These are phyloP conservation scores for Blastocladiella emersonii DNA, from an alignment of 371 early-diverging fungal genomes.

Conservation along the genomic window DNA sequence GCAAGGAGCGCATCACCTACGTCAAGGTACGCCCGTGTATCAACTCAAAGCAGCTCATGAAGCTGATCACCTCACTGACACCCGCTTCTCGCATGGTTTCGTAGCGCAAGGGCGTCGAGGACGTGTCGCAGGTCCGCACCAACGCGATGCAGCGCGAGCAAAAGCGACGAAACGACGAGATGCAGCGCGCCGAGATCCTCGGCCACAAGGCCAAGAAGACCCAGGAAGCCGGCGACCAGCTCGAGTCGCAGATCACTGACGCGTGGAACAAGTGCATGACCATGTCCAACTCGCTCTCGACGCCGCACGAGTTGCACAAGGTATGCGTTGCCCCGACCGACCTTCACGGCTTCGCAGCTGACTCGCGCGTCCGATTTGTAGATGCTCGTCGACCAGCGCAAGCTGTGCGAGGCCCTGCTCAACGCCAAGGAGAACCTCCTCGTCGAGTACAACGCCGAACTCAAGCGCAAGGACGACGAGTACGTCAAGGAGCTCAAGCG, in stretches of 20 bases:
- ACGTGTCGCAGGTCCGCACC: background rate
- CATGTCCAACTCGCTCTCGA: background rate
- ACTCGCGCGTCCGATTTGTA: background rate
- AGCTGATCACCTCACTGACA: too few species aligned
- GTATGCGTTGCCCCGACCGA: background rate
- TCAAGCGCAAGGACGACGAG: constrained; percentile 33
- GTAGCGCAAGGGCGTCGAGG: background rate
- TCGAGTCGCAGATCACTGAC: background rate
- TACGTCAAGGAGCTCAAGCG: constrained; percentile 38
- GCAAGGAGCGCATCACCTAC: background rate
- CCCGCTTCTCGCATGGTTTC: too few species aligned
- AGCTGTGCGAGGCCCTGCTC: background rate
- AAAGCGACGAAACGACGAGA: background rate
- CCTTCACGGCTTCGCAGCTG: background rate
- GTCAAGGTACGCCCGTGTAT: constrained; percentile 2
- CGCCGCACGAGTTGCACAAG: background rate
- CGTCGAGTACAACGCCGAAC: constrained; percentile 27
- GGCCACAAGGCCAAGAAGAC: background rate
- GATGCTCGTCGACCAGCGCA: background rate
- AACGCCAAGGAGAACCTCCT: constrained; percentile 12
- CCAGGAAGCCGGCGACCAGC: background rate
- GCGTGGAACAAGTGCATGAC: background rate
- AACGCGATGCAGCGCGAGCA: background rate
- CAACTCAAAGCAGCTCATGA: too few species aligned
- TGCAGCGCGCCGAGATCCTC: background rate